Evolutionary conservation across 257 asterid species (phyloP).

Genomic region (Agastache rugosa): DNA sequence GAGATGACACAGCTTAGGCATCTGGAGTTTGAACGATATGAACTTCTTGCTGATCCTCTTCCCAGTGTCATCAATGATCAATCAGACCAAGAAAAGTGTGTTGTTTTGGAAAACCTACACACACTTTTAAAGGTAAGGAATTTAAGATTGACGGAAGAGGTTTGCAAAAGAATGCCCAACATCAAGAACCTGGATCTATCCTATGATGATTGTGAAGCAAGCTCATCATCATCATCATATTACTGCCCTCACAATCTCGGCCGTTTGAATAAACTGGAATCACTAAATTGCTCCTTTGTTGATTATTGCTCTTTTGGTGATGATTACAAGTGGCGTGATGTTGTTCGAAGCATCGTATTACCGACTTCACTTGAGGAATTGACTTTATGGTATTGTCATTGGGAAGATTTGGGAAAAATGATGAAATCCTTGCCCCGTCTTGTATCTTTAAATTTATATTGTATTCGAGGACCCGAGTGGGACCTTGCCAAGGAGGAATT

Average conservation of each 20-base stretch:
- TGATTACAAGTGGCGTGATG: neutral
- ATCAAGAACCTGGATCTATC: constrained; percentile 10
- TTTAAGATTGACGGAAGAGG: neutral
- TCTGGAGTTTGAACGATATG: no score
- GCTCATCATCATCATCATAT: no score
- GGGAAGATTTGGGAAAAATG: neutral
- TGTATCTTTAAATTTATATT: neutral
- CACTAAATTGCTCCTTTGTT: neutral
- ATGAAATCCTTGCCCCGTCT: neutral
- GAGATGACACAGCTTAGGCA: no score
- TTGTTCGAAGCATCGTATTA: neutral
- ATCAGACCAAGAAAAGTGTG: no score
- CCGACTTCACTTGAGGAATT: constrained; percentile 9
- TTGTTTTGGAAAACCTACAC: neutral
- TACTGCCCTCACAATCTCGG: constrained; percentile 13
- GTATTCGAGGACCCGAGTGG: neutral
- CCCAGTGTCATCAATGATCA: no score
- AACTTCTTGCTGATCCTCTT: no score
- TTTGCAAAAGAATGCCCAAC: no score
- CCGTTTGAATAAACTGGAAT: neutral
- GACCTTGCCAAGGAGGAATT: neutral
- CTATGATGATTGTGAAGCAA: no score
- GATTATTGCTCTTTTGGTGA: no score
- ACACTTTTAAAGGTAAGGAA: neutral
- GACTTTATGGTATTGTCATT: neutral